Base-by-base conservation (phyloP, 805 yeast genomes). In the Lipomyces yamadae region DNA sequence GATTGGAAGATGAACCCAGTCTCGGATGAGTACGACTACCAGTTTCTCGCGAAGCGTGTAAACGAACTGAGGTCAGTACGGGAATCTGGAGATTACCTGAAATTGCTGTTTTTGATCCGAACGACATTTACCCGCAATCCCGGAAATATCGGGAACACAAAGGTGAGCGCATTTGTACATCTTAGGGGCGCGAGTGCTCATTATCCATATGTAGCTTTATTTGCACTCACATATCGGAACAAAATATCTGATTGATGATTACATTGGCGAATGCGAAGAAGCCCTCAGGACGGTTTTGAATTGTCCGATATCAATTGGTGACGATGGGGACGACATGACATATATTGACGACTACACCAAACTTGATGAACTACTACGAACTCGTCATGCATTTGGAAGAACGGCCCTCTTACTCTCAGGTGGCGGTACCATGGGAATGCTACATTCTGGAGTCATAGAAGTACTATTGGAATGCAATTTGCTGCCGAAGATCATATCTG, bases 321-420 rank as follows among this genome's bases (percentile, higher is more conserved):
- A 42, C 71, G 72, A n/a, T 68, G 73, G 2, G 60, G 60, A 68
- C 73, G 65, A 68, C 64, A 10, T 18, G 2, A 42, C 55, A 18
- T 61, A 67, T 10, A 66, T 91, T 37, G 94, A 90, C 75, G 92
- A 88, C 67, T 77, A 85, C 11, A 88, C 90, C 72, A 81, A 91
- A 15, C 79, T 94, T 64, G 90, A 90, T 1, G 90, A 91, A 84
- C 80, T 94, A 42, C 85, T 90, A 52, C 97, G 94, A 75, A 91
- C 98, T 0, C 82, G 97, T 67, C 90, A 90, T 76, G 92, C 93
- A 73, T 91, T 91, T 61, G 99, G 99, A 0, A 83, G 97, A 63
- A 93, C 98, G 0, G 99, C 98, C 0, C 80, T 95, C 34, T 92
- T 96, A n/a, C 82, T 95, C 62, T 89, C 96, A 58, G 99, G 99